Percentiles rank a stretch among this genome's conserved stretches.
phyloP scores from a whole-genome alignment of 1,284 basidiomycete genomes.

The Microbotryum silenes-acaulis region DNA sequence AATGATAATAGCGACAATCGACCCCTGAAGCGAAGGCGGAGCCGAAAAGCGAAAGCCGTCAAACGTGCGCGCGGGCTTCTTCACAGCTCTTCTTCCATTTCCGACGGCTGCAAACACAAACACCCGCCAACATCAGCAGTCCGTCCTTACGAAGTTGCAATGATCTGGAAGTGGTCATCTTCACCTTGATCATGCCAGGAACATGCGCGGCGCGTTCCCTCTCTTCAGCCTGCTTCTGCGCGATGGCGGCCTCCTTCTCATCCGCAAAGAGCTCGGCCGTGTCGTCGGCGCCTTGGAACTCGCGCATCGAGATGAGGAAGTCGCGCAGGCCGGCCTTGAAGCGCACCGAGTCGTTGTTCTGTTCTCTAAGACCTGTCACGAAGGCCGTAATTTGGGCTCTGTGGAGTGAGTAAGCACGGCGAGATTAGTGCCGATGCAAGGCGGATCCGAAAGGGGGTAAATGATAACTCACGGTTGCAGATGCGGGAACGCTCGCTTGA shows the following conservation, averaged over 20 bases:
- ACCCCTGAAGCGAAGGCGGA: too few species aligned
- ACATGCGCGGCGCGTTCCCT: conserved; percentile 83
- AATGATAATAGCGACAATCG: too few species aligned
- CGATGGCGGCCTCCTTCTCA: conserved; percentile 83
- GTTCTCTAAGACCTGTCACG: conserved; percentile 72
- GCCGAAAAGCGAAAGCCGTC: too few species aligned
- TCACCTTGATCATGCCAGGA: conserved; percentile 80
- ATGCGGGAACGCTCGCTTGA: conserved; percentile 83
- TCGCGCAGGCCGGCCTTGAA: conserved; percentile 91
- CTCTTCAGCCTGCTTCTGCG: conserved; percentile 64
- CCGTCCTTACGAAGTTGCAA: too few species aligned
- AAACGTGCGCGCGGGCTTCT: too few species aligned
- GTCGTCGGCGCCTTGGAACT: conserved; percentile 61
- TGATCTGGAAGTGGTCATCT: too few species aligned
- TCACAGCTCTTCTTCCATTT: too few species aligned
- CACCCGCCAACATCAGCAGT: too few species aligned
- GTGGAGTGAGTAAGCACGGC: not conserved
- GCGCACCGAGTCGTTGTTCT: conserved; percentile 77
- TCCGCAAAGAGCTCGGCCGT: conserved; percentile 83
- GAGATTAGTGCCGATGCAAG: conserved; percentile 40
- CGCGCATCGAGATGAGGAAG: conserved; percentile 72
- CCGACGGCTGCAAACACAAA: too few species aligned
- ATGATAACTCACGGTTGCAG: conserved; percentile 60
- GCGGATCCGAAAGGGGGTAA: conserved; percentile 5
- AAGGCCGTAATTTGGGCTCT: conserved; percentile 66